Percentiles rank a stretch among this genome's conserved stretches.
These are phyloP conservation scores for Mucor racemosus DNA, from an alignment of 371 early-diverging fungal genomes.

Conservation along the genomic window DNA sequence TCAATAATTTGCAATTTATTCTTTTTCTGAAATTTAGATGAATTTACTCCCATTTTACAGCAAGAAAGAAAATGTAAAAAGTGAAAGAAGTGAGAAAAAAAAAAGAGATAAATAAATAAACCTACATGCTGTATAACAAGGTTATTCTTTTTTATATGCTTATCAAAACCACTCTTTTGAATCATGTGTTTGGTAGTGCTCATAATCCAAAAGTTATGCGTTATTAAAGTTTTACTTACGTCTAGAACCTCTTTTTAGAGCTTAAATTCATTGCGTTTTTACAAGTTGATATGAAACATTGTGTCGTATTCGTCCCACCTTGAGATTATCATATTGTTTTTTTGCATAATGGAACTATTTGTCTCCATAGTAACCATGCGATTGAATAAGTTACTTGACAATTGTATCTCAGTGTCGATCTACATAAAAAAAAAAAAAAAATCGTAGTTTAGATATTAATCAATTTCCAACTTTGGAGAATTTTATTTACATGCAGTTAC, in stretches of 20 bases:
- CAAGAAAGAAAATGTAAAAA: not conserved
- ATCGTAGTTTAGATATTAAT: not conserved
- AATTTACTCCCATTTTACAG: slow-evolving; percentile 7
- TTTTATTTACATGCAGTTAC: not conserved
- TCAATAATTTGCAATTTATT: slow-evolving; percentile 11
- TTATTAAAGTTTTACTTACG: not conserved
- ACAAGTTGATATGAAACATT: not conserved
- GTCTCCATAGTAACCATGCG: not conserved
- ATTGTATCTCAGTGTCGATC: not conserved
- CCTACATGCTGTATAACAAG: not conserved
- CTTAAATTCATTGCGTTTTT: not conserved
- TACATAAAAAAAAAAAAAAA: not conserved
- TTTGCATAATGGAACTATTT: not conserved
- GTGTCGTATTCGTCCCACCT: not conserved
- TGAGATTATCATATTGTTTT: not conserved
- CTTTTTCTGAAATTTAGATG: slow-evolving; percentile 8
- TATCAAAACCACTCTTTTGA: not conserved
- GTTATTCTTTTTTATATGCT: not conserved
- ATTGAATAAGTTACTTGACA: not conserved
- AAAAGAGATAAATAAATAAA: not conserved
- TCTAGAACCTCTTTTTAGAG: not conserved
- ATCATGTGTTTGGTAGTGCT: slow-evolving; percentile 13
- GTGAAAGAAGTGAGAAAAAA: not conserved
- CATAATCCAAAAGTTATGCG: not conserved
- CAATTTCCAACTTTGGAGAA: not conserved